Evolutionary conservation across 331 rosid genomes (phyloP), one percentile per base, ranked within the genome.

Genomic region (Acacia pycnantha): DNA sequence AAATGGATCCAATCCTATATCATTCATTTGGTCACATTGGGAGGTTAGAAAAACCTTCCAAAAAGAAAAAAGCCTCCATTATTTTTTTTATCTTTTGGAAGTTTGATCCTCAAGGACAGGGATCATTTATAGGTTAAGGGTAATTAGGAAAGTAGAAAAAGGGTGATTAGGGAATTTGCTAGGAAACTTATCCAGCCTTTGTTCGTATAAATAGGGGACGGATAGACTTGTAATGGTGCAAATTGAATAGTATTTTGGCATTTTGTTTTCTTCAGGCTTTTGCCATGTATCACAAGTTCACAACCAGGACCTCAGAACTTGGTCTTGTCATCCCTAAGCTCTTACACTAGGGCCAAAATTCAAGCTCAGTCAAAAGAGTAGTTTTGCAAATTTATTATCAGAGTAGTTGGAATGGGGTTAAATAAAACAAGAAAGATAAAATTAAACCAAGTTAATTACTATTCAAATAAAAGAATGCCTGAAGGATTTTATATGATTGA

Each of bases 381-480:
- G 15, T 15, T 44, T 11, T 26, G 58, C 43, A 72, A 24, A 71
- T 61, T 44, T 46, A 69, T 27, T 10, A 35, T n/a, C 27, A 24
- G 59, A 64, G 64, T 40, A 41, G 13, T 10, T 78, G 77, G 47
- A 67, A 68, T 59, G 75, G 21, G 77, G 44, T 73, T 73, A 33
- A 44, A 35, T 59, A 58, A 2, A 22, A 73, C 56, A 74, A 73
- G 69, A 68, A 73, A 40, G 22, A 40, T 27, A 73, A 48, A 47
- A 69, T 62, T 8, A 19, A 53, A 47, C 46, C 27, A 61, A 50
- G 69, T 46, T 80, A 75, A 11, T 47, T 31, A 61, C 44, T 73
- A 53, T 27, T 6, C 33, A 31, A 44, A 46, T 35, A 27, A 44
- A 69, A 69, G 47, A 76, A 76, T 58, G n/a, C 31, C 71, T 77